Evolutionary conservation across 2,329 filamentous ascomycete species (phyloP).

Genomic region (Diaporthe eres): DNA sequence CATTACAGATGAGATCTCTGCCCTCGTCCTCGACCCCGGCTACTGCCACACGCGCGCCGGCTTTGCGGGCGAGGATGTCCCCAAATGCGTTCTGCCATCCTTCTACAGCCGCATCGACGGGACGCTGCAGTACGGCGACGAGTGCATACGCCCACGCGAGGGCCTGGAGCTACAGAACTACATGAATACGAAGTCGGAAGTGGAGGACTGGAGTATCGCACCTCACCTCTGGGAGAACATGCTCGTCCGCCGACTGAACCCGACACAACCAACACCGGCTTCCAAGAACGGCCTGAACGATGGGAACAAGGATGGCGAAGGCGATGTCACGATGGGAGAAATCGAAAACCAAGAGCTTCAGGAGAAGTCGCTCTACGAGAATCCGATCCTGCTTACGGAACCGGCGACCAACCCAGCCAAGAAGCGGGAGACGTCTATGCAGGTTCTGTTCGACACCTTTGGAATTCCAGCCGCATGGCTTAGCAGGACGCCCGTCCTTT

Average conservation of each 20-base stretch:
- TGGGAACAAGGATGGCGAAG: slow-evolving; percentile 71
- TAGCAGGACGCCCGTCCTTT: slow-evolving; percentile 88
- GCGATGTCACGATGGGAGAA: slow-evolving; percentile 72
- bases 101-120: slow-evolving; percentile 81
- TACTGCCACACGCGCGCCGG: slow-evolving; percentile 93
- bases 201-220: slow-evolving; percentile 97
- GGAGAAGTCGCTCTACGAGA: slow-evolving; percentile 87
- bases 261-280: slow-evolving; percentile 77
- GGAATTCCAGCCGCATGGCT: slow-evolving; percentile 95
- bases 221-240: slow-evolving; percentile 93
- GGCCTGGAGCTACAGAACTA: slow-evolving; percentile 91
- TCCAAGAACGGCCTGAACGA: slow-evolving; percentile 86
- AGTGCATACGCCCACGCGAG: slow-evolving; percentile 83
- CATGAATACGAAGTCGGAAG: slow-evolving; percentile 88
- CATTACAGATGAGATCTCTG: slow-evolving; percentile 89
- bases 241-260: slow-evolving; percentile 89
- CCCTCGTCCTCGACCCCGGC: slow-evolving; percentile 95
- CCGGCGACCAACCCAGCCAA: slow-evolving; percentile 92
- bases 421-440: slow-evolving; percentile 92
- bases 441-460: slow-evolving; percentile 98
- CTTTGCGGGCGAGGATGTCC: slow-evolving; percentile 97
- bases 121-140: slow-evolving; percentile 85
- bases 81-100: slow-evolving; percentile 92
- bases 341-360: slow-evolving; percentile 66
- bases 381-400: slow-evolving; percentile 93